phyloP scores from a whole-genome alignment of 768 basidiomycete species.

The Hysterangium stoloniferum region DNA sequence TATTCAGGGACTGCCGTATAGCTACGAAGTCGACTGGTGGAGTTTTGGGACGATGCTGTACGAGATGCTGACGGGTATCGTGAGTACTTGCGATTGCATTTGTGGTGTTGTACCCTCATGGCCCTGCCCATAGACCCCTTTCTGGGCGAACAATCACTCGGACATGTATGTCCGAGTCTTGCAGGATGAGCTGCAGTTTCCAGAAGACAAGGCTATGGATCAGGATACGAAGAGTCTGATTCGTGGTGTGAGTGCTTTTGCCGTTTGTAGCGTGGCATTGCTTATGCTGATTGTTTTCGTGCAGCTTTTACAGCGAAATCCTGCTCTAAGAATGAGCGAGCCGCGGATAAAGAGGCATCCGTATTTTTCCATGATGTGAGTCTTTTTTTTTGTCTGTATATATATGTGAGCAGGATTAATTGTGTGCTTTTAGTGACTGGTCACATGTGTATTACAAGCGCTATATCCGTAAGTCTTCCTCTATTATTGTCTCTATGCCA shows the following conservation, averaged over 20 bases:
- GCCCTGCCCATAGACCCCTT: slow-evolving; percentile 58
- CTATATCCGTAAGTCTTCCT: slow-evolving; percentile 70
- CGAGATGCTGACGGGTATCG: slow-evolving; percentile 94
- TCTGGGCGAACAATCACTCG: slow-evolving; percentile 87
- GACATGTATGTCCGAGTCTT: slow-evolving; percentile 93
- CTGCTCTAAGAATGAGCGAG: slow-evolving; percentile 83
- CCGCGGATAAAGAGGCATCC: slow-evolving; percentile 90
- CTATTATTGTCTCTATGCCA: slow-evolving; percentile 11
- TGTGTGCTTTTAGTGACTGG: slow-evolving; percentile 61
- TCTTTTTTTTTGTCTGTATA: slow-evolving; percentile 16
- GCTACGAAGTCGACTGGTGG: slow-evolving; percentile 98
- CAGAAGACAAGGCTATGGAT: slow-evolving; percentile 87
- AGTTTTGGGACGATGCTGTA: slow-evolving; percentile 96
- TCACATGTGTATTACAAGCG: slow-evolving; percentile 90
- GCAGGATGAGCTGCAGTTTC: slow-evolving; percentile 85
- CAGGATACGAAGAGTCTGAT: slow-evolving; percentile 93
- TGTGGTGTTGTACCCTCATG: slow-evolving; percentile 15
- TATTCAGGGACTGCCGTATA: slow-evolving; percentile 82
- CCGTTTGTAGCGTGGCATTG: too few relatives aligned
- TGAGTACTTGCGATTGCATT: slow-evolving; percentile 35
- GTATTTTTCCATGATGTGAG: slow-evolving; percentile 92
- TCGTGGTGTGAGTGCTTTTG: slow-evolving; percentile 62
- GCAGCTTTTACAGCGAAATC: slow-evolving; percentile 89
- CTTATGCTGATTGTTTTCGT: neutral
- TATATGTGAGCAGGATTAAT: slow-evolving; percentile 8